Conservation (phyloP, 2,329 filamentous ascomycete genomes). For the Raffaelea ambrosiae region DNA sequence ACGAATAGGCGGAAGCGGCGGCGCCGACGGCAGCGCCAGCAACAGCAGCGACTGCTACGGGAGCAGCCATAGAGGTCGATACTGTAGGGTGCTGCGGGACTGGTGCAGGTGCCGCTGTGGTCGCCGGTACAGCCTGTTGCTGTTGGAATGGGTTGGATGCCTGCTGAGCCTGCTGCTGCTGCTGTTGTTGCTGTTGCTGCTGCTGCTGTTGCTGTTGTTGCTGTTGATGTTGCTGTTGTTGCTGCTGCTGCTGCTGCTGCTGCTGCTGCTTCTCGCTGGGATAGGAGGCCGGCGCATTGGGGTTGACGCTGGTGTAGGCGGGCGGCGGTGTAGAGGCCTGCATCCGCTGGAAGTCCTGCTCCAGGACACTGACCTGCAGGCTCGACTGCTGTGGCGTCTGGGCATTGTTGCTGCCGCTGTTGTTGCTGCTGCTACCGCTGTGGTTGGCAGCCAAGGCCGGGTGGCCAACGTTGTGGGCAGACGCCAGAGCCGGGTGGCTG, state of each 20-base stretch:
- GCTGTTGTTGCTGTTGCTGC: constrained; percentile 24
- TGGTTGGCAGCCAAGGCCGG: constrained; percentile 21
- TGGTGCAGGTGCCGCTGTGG: neutral
- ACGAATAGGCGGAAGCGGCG: constrained; percentile 6
- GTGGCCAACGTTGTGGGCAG: constrained; percentile 18
- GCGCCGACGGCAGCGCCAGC: constrained; percentile 10
- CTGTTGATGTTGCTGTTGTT: constrained; percentile 21
- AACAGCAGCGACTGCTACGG: constrained; percentile 11
- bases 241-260: constrained; percentile 23
- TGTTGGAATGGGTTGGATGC: neutral
- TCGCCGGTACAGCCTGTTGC: neutral
- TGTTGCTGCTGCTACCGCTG: constrained; percentile 35
- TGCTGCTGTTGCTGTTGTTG: constrained; percentile 17
- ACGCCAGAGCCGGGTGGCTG: constrained; percentile 33
- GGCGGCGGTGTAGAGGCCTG: constrained; percentile 80
- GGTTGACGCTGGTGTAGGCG: constrained; percentile 79
- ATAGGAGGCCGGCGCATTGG: constrained; percentile 54
- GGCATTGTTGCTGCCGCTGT: constrained; percentile 15
- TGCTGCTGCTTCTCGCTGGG: constrained; percentile 68
- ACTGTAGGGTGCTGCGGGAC: neutral
- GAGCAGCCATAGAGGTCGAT: constrained; percentile 8
- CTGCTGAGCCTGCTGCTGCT: neutral
- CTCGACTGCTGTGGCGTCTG: constrained; percentile 25
- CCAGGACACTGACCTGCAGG: constrained; percentile 55
- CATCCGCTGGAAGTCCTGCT: constrained; percentile 79